These are phyloP conservation scores for Globisporangium perplexum DNA, from an alignment of 352 stramenopile species.

Conservation along the genomic window DNA sequence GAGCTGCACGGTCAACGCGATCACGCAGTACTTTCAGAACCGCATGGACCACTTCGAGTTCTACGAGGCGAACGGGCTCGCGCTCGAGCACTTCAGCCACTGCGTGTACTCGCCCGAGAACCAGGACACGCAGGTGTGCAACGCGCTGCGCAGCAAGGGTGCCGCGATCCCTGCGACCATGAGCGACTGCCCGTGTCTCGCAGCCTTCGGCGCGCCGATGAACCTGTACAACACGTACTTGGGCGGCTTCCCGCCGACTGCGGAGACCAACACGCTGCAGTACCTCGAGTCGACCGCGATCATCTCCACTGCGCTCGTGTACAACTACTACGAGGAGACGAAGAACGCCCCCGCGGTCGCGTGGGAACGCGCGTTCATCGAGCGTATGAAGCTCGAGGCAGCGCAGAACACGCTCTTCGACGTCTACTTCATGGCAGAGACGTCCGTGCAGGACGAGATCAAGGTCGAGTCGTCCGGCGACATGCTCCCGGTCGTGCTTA, in stretches of 20 bases:
- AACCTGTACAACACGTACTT: conserved; percentile 68
- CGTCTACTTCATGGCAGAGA: conserved; percentile 61
- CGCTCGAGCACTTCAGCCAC: conserved; percentile 32
- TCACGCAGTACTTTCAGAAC: conserved; percentile 71
- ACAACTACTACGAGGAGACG: conserved; percentile 49
- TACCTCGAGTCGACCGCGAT: conserved; percentile 44
- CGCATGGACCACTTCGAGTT: conserved; percentile 48
- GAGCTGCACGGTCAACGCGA: conserved; percentile 43
- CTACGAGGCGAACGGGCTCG: conserved; percentile 38
- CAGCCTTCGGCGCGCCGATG: conserved; percentile 57
- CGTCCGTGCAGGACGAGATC: conserved; percentile 57
- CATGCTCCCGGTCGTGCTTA: conserved; percentile 36
- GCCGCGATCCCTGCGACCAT: conserved; percentile 45
- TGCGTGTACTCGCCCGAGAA: conserved; percentile 39
- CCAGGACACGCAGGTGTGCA: conserved; percentile 36
- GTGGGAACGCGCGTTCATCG: conserved; percentile 68
- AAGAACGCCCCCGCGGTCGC: conserved; percentile 40
- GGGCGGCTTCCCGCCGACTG: conserved; percentile 38
- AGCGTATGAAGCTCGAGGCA: conserved; percentile 47
- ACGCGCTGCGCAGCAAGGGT: conserved; percentile 18
- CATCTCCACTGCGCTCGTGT: conserved; percentile 49
- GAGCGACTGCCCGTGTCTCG: conserved; percentile 59
- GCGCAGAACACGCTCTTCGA: conserved; percentile 45
- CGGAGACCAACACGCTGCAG: conserved; percentile 42
- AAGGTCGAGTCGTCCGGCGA: conserved; percentile 37